phyloP scores from a whole-genome alignment of 1,284 basidiomycete species.

The Moesziomyces sp. region DNA sequence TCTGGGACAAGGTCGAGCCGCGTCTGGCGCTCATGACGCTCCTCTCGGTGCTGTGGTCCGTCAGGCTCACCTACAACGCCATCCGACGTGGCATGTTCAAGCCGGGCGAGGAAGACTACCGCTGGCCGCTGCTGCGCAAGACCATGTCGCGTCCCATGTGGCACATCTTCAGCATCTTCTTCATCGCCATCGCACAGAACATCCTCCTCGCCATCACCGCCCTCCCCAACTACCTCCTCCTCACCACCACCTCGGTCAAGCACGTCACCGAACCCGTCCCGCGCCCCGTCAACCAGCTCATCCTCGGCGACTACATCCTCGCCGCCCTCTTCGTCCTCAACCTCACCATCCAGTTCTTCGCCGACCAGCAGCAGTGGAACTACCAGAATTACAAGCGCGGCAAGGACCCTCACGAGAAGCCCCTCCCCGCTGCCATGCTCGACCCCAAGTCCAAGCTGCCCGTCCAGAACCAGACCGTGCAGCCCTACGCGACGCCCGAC shows the following conservation, averaged over 20 bases:
- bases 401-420: constrained; percentile 38
- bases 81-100: constrained; percentile 84
- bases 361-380: constrained; percentile 90
- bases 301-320: constrained; percentile 76
- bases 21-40: constrained; percentile 67
- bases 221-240: constrained; percentile 73
- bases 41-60: constrained; percentile 65
- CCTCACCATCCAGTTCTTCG: constrained; percentile 78
- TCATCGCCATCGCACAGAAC: constrained; percentile 83
- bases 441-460: constrained; percentile 36
- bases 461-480: constrained; percentile 13
- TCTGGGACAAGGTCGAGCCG: constrained; percentile 60
- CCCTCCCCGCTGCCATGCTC: constrained; percentile 27
- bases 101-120: constrained; percentile 84
- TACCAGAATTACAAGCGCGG: constrained; percentile 81
- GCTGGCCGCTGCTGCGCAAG: constrained; percentile 82
- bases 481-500: constrained; percentile 46
- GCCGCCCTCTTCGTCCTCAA: constrained; percentile 74
- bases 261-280: constrained; percentile 69
- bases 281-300: constrained; percentile 70
- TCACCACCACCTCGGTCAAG: constrained; percentile 63
- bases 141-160: constrained; percentile 78
- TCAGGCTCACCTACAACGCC: constrained; percentile 83
- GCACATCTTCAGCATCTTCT: constrained; percentile 81
- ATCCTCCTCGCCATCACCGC: constrained; percentile 76